Percentiles rank a stretch among this genome's conserved stretches.
phyloP scores from a whole-genome alignment of 2,329 filamentous ascomycete genomes.

The Helotiales sp. region DNA sequence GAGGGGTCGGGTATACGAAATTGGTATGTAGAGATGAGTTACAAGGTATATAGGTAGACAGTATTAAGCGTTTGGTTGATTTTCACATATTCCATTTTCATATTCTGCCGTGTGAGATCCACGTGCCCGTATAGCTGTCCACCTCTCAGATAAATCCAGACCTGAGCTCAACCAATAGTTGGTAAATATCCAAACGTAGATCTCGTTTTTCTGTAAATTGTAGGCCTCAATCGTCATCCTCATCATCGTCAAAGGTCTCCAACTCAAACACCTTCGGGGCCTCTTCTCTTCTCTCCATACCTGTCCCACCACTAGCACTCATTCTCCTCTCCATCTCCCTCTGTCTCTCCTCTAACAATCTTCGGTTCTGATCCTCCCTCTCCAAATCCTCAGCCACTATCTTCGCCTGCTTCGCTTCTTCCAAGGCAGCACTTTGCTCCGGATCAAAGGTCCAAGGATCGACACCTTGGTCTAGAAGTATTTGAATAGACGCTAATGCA shows the following conservation, averaged over 20 bases:
- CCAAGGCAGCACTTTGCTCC: slow-evolving; percentile 38
- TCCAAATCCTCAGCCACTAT: slow-evolving; percentile 34
- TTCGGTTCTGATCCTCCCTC: slow-evolving; percentile 31
- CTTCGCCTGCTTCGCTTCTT: slow-evolving; percentile 34
- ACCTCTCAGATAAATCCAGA: no score
- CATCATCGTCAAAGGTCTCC: slow-evolving; percentile 43
- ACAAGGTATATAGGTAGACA: not conserved
- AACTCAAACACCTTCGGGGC: slow-evolving; percentile 40
- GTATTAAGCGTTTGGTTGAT: no score
- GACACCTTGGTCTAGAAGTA: slow-evolving; percentile 60
- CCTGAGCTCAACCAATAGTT: no score
- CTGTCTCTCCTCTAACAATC: slow-evolving; percentile 34
- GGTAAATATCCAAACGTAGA: no score
- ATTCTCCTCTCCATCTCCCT: slow-evolving; percentile 31
- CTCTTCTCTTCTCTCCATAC: slow-evolving; percentile 36
- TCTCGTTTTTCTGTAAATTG: no score
- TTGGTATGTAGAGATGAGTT: not conserved
- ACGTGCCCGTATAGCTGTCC: no score
- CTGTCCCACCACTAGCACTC: slow-evolving; percentile 22
- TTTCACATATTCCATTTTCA: not conserved
- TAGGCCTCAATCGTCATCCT: slow-evolving; percentile 29
- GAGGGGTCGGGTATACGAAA: not conserved
- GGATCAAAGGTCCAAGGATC: slow-evolving; percentile 63
- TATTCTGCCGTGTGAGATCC: not conserved
- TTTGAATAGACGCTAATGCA: slow-evolving; percentile 64